Evolutionary conservation across 768 basidiomycete genomes (phyloP).

Genomic region (Lactarius vividus): DNA sequence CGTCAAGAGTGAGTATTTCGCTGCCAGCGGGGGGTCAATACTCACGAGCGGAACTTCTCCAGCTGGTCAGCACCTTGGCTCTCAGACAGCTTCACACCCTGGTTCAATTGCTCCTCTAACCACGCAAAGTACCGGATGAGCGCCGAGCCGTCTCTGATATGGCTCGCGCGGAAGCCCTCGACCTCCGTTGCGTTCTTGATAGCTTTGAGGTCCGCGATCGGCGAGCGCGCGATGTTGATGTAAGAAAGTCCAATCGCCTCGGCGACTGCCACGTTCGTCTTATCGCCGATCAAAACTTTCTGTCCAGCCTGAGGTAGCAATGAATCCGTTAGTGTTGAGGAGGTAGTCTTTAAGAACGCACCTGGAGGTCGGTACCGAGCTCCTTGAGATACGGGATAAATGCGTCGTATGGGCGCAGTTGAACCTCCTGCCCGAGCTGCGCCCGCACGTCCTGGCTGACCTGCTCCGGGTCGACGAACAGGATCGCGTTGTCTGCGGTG

Average conservation of each 20-base stretch:
- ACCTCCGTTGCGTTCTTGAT: conserved; percentile 81
- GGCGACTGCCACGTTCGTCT: conserved; percentile 77
- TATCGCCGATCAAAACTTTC: conserved; percentile 75
- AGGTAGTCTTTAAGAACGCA: background rate
- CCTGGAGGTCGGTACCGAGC: conserved; percentile 39
- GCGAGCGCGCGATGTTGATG: conserved; percentile 61
- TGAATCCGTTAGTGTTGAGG: background rate
- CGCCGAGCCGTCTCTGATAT: conserved; percentile 88
- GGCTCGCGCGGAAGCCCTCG: conserved; percentile 84
- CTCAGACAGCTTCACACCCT: conserved; percentile 66
- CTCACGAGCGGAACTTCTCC: conserved; percentile 78
- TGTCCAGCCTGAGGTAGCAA: conserved; percentile 30
- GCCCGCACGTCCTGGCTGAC: conserved; percentile 46
- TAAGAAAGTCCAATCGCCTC: conserved; percentile 75
- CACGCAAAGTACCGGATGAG: conserved; percentile 89
- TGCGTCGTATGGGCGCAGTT: conserved; percentile 64
- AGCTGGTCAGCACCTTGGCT: conserved; percentile 76
- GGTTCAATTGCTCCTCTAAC: conserved; percentile 80
- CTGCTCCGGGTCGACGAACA: conserved; percentile 66
- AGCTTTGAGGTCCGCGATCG: conserved; percentile 74
- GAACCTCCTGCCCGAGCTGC: conserved; percentile 57
- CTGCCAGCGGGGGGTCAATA: conserved; percentile 15
- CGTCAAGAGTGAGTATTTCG: background rate
- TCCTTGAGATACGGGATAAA: conserved; percentile 64
- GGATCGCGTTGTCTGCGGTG: conserved; percentile 48